phyloP scores from a whole-genome alignment of 2,329 filamentous ascomycete genomes.

The Sclerotinia glacialis region DNA sequence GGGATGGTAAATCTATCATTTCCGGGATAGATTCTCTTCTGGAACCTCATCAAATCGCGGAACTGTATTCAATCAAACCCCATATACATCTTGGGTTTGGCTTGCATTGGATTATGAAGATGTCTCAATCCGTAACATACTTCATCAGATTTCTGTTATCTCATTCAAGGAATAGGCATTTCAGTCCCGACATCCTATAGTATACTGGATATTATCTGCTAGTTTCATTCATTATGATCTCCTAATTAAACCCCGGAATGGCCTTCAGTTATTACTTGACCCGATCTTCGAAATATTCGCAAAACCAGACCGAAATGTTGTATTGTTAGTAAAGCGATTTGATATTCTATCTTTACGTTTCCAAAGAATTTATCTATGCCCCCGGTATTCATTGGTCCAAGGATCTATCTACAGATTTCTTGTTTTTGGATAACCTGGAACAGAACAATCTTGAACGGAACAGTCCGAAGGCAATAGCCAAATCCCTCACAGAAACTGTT shows the following conservation, averaged over 20 bases:
- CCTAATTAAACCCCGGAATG: background rate
- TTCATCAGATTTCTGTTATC: background rate
- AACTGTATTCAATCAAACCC: conserved; percentile 1
- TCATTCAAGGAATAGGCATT: background rate
- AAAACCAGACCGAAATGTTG: background rate
- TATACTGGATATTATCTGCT: background rate
- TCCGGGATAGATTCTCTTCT: background rate
- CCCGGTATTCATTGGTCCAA: background rate
- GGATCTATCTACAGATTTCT: background rate
- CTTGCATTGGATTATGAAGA: background rate
- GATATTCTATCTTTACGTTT: conserved; percentile 7
- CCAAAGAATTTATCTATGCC: background rate
- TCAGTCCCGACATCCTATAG: background rate
- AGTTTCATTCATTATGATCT: background rate
- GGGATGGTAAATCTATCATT: background rate
- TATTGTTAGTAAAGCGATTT: background rate
- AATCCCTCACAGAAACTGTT: background rate
- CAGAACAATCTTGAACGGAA: too few species aligned
- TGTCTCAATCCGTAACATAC: background rate
- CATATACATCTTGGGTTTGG: background rate
- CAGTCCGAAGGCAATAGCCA: background rate
- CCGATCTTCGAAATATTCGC: background rate
- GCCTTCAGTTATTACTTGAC: background rate
- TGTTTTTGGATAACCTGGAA: background rate
- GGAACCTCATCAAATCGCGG: background rate